Percentiles rank a stretch among this genome's conserved stretches.
These are phyloP conservation scores for Bondarzewia mesenterica DNA, from an alignment of 1,284 basidiomycete genomes.

Conservation along the genomic window DNA sequence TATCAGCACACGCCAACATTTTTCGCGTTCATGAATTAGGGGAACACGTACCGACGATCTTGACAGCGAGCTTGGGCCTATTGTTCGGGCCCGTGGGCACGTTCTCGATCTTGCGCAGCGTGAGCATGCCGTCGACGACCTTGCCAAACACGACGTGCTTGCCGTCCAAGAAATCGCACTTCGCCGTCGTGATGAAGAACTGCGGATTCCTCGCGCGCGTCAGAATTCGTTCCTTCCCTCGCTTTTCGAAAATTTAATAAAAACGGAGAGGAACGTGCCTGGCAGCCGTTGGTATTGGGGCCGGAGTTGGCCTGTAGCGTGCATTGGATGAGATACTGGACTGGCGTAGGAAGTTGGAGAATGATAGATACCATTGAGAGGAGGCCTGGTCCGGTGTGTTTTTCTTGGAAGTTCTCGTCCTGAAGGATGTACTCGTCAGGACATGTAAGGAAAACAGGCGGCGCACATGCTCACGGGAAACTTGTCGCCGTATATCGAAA, in stretches of 20 bases:
- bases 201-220: too few relatives aligned
- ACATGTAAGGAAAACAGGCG: neutral
- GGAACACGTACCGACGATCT: slow-evolving; percentile 62
- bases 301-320: slow-evolving; percentile 80
- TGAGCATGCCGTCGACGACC: slow-evolving; percentile 84
- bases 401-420: slow-evolving; percentile 93
- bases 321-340: neutral
- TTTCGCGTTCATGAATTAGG: neutral
- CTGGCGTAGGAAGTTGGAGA: slow-evolving; percentile 1
- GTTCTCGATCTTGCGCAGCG: slow-evolving; percentile 90
- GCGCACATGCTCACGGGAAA: slow-evolving; percentile 57
- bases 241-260: too few relatives aligned
- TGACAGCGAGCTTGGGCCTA: slow-evolving; percentile 76
- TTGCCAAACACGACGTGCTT: slow-evolving; percentile 94
- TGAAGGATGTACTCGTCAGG: slow-evolving; percentile 19
- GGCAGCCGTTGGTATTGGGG: slow-evolving; percentile 87
- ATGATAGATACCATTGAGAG: slow-evolving; percentile 67
- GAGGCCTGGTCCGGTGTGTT: slow-evolving; percentile 80
- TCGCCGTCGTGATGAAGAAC: slow-evolving; percentile 96
- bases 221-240: too few relatives aligned
- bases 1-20: too few relatives aligned
- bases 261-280: too few relatives aligned
- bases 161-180: slow-evolving; percentile 89
- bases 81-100: slow-evolving; percentile 87
- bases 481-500: slow-evolving; percentile 92